phyloP scores from a whole-genome alignment of 768 basidiomycete species.

The Jaapia argillacea region DNA sequence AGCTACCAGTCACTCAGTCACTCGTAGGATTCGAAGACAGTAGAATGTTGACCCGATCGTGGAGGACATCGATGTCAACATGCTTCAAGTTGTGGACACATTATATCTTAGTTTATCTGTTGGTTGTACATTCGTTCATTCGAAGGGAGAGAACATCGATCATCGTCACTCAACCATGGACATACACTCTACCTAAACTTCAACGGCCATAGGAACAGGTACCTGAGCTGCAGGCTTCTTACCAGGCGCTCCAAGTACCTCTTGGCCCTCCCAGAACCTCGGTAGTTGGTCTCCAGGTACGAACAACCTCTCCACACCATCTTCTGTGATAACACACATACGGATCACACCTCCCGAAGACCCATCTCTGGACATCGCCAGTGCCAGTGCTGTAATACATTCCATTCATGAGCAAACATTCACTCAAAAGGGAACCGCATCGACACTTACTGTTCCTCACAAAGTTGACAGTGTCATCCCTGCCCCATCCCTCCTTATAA shows the following conservation, averaged over 20 bases:
- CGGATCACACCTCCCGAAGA: constrained; percentile 97
- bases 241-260: constrained; percentile 40
- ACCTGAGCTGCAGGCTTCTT: constrained; percentile 12
- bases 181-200: constrained; percentile 13
- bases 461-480: constrained; percentile 86
- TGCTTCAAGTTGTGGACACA: too few species aligned
- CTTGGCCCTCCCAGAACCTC: constrained; percentile 81
- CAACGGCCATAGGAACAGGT: constrained; percentile 35
- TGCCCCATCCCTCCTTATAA: constrained; percentile 84
- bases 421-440: neutral
- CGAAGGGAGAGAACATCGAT: neutral
- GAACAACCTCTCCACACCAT: constrained; percentile 85
- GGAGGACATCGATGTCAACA: too few species aligned
- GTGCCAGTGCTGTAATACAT: constrained; percentile 57
- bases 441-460: constrained; percentile 82
- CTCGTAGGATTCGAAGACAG: too few species aligned
- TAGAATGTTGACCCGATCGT: neutral
- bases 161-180: neutral
- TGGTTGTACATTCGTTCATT: too few species aligned
- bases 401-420: constrained; percentile 2
- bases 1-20: too few species aligned
- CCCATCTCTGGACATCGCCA: constrained; percentile 97
- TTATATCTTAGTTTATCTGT: too few species aligned
- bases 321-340: constrained; percentile 94
- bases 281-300: constrained; percentile 87